These are phyloP conservation scores for Ascodesmis nigricans DNA, from an alignment of 495 filamentous ascomycete species.

Conservation along the genomic window DNA sequence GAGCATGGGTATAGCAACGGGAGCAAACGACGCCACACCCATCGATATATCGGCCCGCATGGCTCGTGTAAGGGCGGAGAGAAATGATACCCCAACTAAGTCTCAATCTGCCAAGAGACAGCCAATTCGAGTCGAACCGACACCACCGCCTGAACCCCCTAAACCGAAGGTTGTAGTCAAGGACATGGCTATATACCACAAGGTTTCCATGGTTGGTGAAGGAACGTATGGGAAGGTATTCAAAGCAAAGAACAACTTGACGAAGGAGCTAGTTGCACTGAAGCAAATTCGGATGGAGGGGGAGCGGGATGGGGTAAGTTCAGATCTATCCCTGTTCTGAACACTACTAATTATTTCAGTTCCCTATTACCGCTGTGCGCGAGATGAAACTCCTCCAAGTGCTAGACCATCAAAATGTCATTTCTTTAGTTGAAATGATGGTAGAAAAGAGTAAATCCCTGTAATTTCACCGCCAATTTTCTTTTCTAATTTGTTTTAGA, in stretches of 20 bases:
- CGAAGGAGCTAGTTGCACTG: slow-evolving; percentile 67
- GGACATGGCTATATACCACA: slow-evolving; percentile 18
- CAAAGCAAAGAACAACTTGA: slow-evolving; percentile 92
- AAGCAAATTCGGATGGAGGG: slow-evolving; percentile 94
- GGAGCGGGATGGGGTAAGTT: slow-evolving; percentile 54
- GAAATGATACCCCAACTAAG: slow-evolving; percentile 2
- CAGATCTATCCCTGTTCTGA: not conserved
- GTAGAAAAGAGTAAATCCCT: slow-evolving; percentile 52
- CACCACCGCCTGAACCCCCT: slow-evolving; percentile 1
- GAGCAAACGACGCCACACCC: not conserved
- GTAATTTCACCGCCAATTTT: too few species aligned
- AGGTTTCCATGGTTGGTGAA: slow-evolving; percentile 21
- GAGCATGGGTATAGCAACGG: too few species aligned
- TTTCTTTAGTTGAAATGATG: slow-evolving; percentile 84
- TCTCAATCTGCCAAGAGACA: slow-evolving; percentile 4
- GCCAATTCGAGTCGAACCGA: too few species aligned
- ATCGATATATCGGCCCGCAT: slow-evolving; percentile 1
- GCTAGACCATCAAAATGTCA: slow-evolving; percentile 75
- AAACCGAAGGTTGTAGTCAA: slow-evolving; percentile 14
- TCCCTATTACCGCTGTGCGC: slow-evolving; percentile 86
- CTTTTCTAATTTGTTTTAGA: too few species aligned
- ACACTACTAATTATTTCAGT: slow-evolving; percentile 21
- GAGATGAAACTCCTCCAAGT: slow-evolving; percentile 94
- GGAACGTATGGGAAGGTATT: slow-evolving; percentile 52
- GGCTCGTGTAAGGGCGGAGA: not conserved